Conservation (phyloP, 1,284 basidiomycete genomes). For the Rugosomyces carneus region DNA sequence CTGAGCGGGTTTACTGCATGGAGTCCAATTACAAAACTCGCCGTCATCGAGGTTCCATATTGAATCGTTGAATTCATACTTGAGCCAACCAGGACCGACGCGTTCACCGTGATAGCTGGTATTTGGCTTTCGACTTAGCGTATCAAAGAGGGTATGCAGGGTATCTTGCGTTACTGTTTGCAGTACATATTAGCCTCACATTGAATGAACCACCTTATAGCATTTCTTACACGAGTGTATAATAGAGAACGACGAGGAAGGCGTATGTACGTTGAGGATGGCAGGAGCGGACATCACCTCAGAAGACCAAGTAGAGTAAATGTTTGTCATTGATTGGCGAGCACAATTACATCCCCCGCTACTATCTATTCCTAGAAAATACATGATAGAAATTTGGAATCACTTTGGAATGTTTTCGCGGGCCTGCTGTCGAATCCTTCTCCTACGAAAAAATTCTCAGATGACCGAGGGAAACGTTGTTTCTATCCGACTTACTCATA, state of each 20-base stretch:
- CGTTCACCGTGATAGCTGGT: conserved; percentile 49
- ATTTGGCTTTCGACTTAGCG: conserved; percentile 58
- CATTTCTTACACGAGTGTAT: conserved; percentile 58
- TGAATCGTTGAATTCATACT: conserved; percentile 69
- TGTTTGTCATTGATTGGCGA: too few species aligned
- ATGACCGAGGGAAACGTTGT: conserved; percentile 9
- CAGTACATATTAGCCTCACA: not conserved
- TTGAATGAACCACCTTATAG: not conserved
- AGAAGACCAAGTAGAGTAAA: not conserved
- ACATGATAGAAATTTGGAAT: conserved; percentile 16
- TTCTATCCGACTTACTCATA: conserved; percentile 65
- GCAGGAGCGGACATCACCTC: conserved; percentile 26
- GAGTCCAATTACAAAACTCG: conserved; percentile 22
- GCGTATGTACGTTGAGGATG: conserved; percentile 69
- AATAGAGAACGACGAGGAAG: conserved; percentile 63
- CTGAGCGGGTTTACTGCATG: conserved; percentile 3
- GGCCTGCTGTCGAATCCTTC: conserved; percentile 76
- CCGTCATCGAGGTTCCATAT: conserved; percentile 80
- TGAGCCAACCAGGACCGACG: conserved; percentile 72
- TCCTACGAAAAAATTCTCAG: conserved; percentile 34
- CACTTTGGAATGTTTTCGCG: conserved; percentile 81
- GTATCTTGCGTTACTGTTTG: conserved; percentile 60
- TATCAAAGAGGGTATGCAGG: conserved; percentile 56
- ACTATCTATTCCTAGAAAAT: not conserved
- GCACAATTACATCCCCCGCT: too few species aligned